Conservation (phyloP, 1,284 basidiomycete genomes). For the Papiliotrema terrestris region DNA sequence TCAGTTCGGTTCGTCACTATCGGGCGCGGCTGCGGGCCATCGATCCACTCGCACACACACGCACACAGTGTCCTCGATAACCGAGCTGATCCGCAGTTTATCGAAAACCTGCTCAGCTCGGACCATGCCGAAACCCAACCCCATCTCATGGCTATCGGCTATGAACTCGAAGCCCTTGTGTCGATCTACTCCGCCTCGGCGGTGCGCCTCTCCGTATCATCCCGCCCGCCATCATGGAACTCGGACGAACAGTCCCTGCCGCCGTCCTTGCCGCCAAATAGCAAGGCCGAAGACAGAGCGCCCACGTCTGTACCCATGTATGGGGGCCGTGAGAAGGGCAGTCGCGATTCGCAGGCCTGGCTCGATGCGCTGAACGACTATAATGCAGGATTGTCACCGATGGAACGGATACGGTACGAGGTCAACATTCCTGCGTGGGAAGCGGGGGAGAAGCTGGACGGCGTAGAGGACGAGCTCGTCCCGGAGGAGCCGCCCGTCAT, state of each 20-base stretch:
- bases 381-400: conserved; percentile 26
- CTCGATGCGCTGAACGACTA: conserved; percentile 24
- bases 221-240: conserved; percentile 16
- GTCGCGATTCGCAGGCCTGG: conserved; percentile 11
- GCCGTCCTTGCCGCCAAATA: neutral
- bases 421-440: conserved; percentile 53
- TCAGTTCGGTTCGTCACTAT: neutral
- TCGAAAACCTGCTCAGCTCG: conserved; percentile 29
- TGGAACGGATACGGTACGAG: conserved; percentile 62
- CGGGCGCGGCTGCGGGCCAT: neutral
- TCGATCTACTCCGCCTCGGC: conserved; percentile 76
- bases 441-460: conserved; percentile 49
- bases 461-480: conserved; percentile 9
- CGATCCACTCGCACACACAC: no score
- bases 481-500: conserved; percentile 48
- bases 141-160: conserved; percentile 30
- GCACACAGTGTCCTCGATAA: neutral
- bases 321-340: neutral
- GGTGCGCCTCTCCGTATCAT: conserved; percentile 45
- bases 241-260: neutral
- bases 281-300: neutral
- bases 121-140: conserved; percentile 32
- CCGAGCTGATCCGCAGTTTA: conserved; percentile 26
- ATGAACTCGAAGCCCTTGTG: conserved; percentile 61
- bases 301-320: neutral